A percentile compares a stretch with the other conserved stretches of the same genome.
These are phyloP conservation scores for Coix lacrymajobi DNA, from an alignment of 176 grass and related monocot genomes.

Conservation along the genomic window DNA sequence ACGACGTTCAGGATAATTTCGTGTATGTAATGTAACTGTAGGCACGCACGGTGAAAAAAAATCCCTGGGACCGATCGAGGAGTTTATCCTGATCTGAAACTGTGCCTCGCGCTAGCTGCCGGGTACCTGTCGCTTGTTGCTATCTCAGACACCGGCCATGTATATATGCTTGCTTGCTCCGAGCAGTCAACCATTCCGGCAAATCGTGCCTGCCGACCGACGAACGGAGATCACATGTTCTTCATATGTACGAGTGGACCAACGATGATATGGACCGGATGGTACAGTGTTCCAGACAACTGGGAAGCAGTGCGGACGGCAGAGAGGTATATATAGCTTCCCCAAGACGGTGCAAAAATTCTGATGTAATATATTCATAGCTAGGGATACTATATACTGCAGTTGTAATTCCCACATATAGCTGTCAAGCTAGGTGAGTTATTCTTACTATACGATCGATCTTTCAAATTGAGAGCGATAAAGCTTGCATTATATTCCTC, in stretches of 20 bases:
- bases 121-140: conserved; percentile 39
- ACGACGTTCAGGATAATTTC: background rate
- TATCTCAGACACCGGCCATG: conserved; percentile 10
- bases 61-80: background rate
- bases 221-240: conserved; percentile 25
- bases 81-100: conserved; percentile 27
- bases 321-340: background rate
- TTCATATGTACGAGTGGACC: background rate
- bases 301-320: background rate
- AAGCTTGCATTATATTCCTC: no score
- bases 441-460: no score
- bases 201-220: conserved; percentile 31
- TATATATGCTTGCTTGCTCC: background rate
- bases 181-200: conserved; percentile 45
- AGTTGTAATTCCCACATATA: no score
- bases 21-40: background rate
- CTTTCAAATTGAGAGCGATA: no score
- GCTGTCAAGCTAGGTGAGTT: no score
- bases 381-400: background rate
- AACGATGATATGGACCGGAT: background rate
- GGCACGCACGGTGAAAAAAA: conserved; percentile 15
- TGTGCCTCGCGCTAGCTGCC: background rate
- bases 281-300: background rate
- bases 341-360: background rate
- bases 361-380: background rate